Evolutionary conservation across 2,329 filamentous ascomycete genomes (phyloP).

Genomic region (Colletotrichum spaethianum): DNA sequence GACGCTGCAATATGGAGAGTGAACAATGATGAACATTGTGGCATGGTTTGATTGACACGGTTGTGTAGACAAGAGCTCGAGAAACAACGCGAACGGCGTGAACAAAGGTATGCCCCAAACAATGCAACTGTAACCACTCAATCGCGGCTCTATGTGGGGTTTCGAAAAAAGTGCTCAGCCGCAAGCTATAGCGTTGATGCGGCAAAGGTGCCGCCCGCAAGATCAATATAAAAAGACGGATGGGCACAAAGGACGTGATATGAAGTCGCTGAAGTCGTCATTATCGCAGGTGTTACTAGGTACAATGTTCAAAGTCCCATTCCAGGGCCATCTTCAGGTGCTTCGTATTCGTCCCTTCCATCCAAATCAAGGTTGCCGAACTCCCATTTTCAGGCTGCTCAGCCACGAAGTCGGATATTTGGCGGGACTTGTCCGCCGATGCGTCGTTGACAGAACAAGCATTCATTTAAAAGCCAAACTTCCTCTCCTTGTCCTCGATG

Average conservation of each 20-base stretch:
- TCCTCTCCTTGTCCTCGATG: slow-evolving; percentile 70
- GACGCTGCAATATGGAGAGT: background rate
- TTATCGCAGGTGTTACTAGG: slow-evolving; percentile 7
- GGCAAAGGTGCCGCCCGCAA: background rate
- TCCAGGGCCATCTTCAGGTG: slow-evolving; percentile 10
- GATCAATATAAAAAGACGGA: background rate
- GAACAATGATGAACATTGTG: background rate
- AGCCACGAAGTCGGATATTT: background rate
- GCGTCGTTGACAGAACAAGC: background rate
- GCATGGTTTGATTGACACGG: background rate
- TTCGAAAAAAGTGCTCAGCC: no score
- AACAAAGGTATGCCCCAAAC: background rate
- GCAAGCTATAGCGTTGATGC: background rate
- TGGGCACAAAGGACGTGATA: background rate
- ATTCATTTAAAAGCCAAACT: slow-evolving; percentile 28
- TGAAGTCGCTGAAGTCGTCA: slow-evolving; percentile 19
- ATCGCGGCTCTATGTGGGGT: no score
- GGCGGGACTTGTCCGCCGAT: background rate
- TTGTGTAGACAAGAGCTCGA: background rate
- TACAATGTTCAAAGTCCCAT: slow-evolving; percentile 13
- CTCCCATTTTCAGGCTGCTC: slow-evolving; percentile 21
- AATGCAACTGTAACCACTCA: background rate
- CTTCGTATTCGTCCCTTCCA: background rate
- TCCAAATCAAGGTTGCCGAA: background rate
- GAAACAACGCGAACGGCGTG: background rate